These are phyloP conservation scores for Salix exigua DNA, from an alignment of 345 rosid genomes.

Conservation along the genomic window DNA sequence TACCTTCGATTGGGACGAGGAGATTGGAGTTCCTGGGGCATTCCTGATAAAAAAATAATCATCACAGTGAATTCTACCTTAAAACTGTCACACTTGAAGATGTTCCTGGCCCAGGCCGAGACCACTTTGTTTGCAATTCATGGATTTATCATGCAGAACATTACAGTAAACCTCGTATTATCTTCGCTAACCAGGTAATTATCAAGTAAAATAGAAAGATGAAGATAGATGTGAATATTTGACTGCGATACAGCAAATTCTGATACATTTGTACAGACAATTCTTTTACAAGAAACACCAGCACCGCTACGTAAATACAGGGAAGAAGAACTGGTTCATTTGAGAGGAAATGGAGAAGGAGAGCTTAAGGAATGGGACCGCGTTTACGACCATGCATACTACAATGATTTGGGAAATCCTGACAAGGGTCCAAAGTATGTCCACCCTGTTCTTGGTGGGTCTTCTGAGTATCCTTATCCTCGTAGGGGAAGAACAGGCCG, in stretches of 20 bases:
- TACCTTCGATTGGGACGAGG: conserved; percentile 36
- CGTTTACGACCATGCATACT: conserved; percentile 44
- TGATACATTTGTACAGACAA: conserved; percentile 17
- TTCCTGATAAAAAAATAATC: conserved; percentile 35
- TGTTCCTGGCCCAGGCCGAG: conserved; percentile 39
- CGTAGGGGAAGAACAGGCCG: conserved; percentile 50
- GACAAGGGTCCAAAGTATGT: conserved; percentile 28
- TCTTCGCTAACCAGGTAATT: conserved; percentile 42
- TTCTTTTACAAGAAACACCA: conserved; percentile 40
- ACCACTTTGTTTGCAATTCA: conserved; percentile 49
- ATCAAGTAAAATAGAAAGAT: neutral
- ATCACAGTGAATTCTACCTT: conserved; percentile 42
- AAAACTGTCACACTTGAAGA: conserved; percentile 37
- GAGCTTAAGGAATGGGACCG: conserved; percentile 43
- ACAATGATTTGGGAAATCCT: conserved; percentile 45
- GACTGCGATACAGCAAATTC: neutral
- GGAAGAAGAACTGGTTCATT: conserved; percentile 33
- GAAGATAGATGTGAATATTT: neutral
- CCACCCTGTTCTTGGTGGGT: conserved; percentile 46
- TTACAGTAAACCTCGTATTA: conserved; percentile 32
- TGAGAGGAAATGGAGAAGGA: conserved; percentile 40
- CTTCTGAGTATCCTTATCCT: conserved; percentile 41
- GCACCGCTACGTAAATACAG: conserved; percentile 32
- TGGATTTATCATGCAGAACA: too few species aligned
- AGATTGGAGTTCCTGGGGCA: conserved; percentile 30